These are phyloP conservation scores for Colletotrichum spaethianum DNA, from an alignment of 2,329 filamentous ascomycete genomes.

Conservation along the genomic window DNA sequence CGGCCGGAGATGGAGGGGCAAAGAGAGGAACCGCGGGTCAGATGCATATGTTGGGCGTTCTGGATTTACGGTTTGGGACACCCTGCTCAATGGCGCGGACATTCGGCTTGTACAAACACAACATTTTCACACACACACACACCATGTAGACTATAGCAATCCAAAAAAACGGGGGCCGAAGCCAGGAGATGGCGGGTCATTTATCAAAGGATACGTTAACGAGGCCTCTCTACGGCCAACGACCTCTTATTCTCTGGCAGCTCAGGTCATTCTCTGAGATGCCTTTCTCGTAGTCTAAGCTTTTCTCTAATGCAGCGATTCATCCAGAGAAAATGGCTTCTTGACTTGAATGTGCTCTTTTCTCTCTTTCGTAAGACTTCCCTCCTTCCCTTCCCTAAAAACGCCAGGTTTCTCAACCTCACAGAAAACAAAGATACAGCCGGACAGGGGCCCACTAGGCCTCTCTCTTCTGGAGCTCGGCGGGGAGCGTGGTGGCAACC, in stretches of 20 bases:
- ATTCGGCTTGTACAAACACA: conserved; percentile 38
- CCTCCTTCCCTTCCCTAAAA: conserved; percentile 11
- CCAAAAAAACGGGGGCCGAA: conserved; percentile 18
- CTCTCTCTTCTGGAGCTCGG: conserved; percentile 47
- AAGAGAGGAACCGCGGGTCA: neutral
- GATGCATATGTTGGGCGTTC: conserved; percentile 41
- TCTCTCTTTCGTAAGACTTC: conserved; percentile 1
- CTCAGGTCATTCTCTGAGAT: neutral
- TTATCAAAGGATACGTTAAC: conserved; percentile 1
- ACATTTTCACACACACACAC: neutral
- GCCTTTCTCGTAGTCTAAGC: conserved; percentile 11
- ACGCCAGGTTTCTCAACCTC: conserved; percentile 30
- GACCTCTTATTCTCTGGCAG: neutral
- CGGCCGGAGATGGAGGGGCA: neutral
- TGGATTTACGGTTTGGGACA: conserved; percentile 38
- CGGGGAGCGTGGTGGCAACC: conserved; percentile 75
- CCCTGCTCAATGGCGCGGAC: conserved; percentile 37
- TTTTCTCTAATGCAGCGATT: conserved; percentile 21
- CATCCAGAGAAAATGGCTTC: neutral
- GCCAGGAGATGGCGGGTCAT: conserved; percentile 19
- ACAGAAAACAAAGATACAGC: conserved; percentile 31
- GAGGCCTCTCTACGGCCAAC: conserved; percentile 5
- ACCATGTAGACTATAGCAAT: conserved; percentile 35
- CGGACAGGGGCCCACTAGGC: conserved; percentile 37
- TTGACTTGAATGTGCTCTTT: conserved; percentile 12